These are phyloP conservation scores for Penicillium chermesinum DNA, from an alignment of 495 filamentous ascomycete species.

Conservation along the genomic window DNA sequence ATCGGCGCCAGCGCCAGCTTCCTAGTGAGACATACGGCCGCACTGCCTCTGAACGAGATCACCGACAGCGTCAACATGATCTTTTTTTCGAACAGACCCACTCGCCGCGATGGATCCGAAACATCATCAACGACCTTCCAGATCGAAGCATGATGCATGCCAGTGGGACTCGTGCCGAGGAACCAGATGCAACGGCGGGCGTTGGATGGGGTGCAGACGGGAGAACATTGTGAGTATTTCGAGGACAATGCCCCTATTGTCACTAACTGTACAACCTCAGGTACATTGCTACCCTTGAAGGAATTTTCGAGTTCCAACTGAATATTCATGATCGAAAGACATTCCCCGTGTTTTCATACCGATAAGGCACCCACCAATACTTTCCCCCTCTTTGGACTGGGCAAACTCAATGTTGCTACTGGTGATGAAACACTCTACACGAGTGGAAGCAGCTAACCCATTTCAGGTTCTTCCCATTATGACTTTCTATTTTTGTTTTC, in stretches of 20 bases:
- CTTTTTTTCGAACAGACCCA: constrained; percentile 33
- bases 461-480: not conserved
- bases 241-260: constrained; percentile 30
- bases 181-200: constrained; percentile 55
- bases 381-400: not conserved
- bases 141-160: constrained; percentile 31
- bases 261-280: constrained; percentile 31
- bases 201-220: constrained; percentile 68
- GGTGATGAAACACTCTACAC: not conserved
- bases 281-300: constrained; percentile 67
- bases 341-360: constrained; percentile 55
- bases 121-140: constrained; percentile 38
- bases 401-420: not conserved
- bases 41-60: constrained; percentile 27
- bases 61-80: constrained; percentile 31
- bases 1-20: constrained; percentile 38
- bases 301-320: constrained; percentile 68
- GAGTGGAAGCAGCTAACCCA: not conserved
- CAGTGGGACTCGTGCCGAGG: constrained; percentile 31
- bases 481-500: not conserved
- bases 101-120: constrained; percentile 40
- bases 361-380: constrained; percentile 35
- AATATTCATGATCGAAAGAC: constrained; percentile 61
- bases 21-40: constrained; percentile 35
- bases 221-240: constrained; percentile 64